Evolutionary conservation across 768 basidiomycete genomes (phyloP).

Genomic region (Kwoniella dendrophila): DNA sequence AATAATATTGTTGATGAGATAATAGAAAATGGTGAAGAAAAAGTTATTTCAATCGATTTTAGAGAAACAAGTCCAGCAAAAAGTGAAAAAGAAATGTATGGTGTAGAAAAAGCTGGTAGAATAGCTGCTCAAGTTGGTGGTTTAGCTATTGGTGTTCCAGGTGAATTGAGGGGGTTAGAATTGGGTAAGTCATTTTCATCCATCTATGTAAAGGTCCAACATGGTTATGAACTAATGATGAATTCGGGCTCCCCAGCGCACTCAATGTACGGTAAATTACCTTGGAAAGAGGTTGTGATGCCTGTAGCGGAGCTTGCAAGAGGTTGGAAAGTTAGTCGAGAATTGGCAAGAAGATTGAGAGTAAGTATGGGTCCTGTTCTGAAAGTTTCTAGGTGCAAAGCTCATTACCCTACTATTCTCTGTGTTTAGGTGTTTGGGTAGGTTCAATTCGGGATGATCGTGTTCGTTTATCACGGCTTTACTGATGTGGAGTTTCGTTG

Average conservation of each 20-base stretch:
- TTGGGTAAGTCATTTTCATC: constrained; percentile 56
- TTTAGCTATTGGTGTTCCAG: constrained; percentile 83
- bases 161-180: constrained; percentile 83
- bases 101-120: constrained; percentile 58
- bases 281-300: constrained; percentile 75
- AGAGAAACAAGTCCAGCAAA: constrained; percentile 79
- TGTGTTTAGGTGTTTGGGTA: constrained; percentile 18
- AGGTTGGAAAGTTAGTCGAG: constrained; percentile 77
- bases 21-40: constrained; percentile 16
- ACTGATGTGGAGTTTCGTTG: no score
- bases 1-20: constrained; percentile 1
- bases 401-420: not conserved
- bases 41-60: constrained; percentile 68
- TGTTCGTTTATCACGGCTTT: no score
- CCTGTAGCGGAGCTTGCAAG: constrained; percentile 74
- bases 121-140: constrained; percentile 70
- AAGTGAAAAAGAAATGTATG: constrained; percentile 77
- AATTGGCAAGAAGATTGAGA: constrained; percentile 73
- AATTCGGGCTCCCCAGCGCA: constrained; percentile 61
- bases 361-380: constrained; percentile 56
- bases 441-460: no score
- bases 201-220: not conserved
- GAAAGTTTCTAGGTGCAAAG: not conserved
- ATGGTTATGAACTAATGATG: not conserved
- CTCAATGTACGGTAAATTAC: constrained; percentile 74